These are phyloP conservation scores for Populus trichocarpa DNA, from an alignment of 441 rosid genomes.

Conservation along the genomic window DNA sequence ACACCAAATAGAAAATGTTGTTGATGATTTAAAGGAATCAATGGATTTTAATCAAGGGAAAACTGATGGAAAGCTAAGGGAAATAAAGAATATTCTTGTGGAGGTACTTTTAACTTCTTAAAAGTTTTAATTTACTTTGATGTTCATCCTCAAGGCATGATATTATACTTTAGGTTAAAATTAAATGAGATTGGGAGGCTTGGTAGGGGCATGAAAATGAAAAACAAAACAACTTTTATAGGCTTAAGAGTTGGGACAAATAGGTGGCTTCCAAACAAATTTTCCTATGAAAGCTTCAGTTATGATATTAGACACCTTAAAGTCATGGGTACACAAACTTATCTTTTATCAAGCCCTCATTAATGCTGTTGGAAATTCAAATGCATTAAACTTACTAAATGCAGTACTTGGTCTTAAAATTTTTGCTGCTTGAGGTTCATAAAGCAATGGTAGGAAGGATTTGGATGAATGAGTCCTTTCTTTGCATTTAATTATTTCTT, in stretches of 20 bases:
- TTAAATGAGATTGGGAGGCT: not conserved
- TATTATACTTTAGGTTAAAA: not conserved
- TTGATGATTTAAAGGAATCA: constrained; percentile 39
- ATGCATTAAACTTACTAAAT: not conserved
- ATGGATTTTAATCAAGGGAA: constrained; percentile 38
- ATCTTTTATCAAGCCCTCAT: not conserved
- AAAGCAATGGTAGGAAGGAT: not conserved
- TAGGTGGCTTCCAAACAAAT: not conserved
- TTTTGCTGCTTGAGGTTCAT: not conserved
- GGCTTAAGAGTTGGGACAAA: not conserved
- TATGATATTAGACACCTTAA: not conserved
- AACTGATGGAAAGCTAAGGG: constrained; percentile 42
- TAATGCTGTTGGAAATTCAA: not conserved
- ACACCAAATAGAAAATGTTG: constrained; percentile 32
- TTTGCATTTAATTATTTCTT: not conserved
- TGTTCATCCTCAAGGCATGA: not conserved
- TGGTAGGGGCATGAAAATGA: not conserved
- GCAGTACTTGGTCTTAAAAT: not conserved
- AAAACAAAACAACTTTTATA: not conserved
- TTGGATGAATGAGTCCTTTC: not conserved
- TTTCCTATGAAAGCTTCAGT: not conserved
- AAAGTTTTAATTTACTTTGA: not conserved
- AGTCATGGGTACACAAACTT: not conserved
- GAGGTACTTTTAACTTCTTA: constrained; percentile 37
- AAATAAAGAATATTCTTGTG: constrained; percentile 36